A percentile compares a stretch with the other conserved stretches of the same genome.
Conservation (phyloP, 169 alveolate genomes). For the Cystoisospora suis region DNA sequence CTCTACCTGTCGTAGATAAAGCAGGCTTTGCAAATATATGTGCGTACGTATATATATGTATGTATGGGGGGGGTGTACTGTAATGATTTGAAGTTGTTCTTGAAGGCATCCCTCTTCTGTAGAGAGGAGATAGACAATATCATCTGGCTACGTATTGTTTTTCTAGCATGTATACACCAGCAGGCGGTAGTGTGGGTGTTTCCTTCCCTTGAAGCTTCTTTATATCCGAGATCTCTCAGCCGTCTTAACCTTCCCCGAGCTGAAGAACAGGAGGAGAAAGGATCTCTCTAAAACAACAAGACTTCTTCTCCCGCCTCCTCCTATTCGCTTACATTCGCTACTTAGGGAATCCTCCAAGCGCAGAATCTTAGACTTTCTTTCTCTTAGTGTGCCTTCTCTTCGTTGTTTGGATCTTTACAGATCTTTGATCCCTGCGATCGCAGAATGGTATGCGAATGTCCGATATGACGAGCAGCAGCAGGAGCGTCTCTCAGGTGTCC, state of each 20-base stretch:
- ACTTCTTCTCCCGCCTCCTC: too few relatives aligned
- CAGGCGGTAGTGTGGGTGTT: not conserved
- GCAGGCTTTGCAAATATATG: not conserved
- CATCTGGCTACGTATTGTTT: not conserved
- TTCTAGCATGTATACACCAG: not conserved
- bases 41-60: too few relatives aligned
- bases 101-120: too few relatives aligned
- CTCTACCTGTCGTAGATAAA: too few relatives aligned
- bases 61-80: too few relatives aligned
- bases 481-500: slow-evolving; percentile 41
- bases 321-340: too few relatives aligned
- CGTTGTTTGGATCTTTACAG: not conserved
- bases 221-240: not conserved
- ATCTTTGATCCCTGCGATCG: slow-evolving; percentile 17
- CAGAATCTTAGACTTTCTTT: not conserved
- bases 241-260: not conserved
- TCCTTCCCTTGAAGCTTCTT: not conserved
- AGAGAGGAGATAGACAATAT: not conserved
- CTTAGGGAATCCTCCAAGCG: too few relatives aligned
- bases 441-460: slow-evolving; percentile 46
- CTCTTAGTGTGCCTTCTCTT: not conserved
- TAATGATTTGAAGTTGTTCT: too few relatives aligned
- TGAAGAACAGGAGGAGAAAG: not conserved
- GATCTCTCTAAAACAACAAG: too few relatives aligned
- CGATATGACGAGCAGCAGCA: slow-evolving; percentile 56